Evolutionary conservation across 345 rosid genomes (phyloP).

Genomic region (Kernera saxatilis): DNA sequence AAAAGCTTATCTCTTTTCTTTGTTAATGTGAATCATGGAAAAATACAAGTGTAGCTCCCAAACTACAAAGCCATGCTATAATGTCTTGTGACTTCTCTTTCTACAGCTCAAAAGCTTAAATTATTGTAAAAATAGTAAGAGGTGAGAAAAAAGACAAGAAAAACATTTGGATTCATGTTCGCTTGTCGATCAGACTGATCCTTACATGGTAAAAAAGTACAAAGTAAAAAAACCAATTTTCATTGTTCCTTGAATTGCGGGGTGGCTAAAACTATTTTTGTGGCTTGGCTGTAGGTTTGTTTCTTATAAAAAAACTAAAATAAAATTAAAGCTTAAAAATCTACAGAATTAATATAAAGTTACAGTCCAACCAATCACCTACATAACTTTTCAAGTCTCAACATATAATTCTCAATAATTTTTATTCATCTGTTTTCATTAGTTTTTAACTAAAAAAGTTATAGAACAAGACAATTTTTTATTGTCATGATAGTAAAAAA

Average conservation of each 20-base stretch:
- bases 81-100: slow-evolving; percentile 20
- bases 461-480: not conserved
- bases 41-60: slow-evolving; percentile 18
- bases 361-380: too few relatives aligned
- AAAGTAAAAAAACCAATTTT: not conserved
- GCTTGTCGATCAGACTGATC: slow-evolving; percentile 19
- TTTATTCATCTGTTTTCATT: not conserved
- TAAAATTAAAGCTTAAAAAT: too few relatives aligned
- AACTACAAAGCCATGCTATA: slow-evolving; percentile 21
- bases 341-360: too few relatives aligned
- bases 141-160: slow-evolving; percentile 12
- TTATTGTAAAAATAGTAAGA: slow-evolving; percentile 24
- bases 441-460: not conserved
- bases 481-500: not conserved
- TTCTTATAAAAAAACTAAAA: too few relatives aligned
- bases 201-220: not conserved
- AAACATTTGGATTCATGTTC: slow-evolving; percentile 18
- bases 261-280: not conserved
- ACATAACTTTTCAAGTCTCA: too few relatives aligned
- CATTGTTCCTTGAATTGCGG: not conserved
- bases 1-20: slow-evolving; percentile 21
- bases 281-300: too few relatives aligned
- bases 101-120: slow-evolving; percentile 21
- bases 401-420: not conserved
- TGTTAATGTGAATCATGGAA: slow-evolving; percentile 26